Percentiles rank a stretch among this genome's conserved stretches.
phyloP scores from a whole-genome alignment of 75 land plant genomes.

The Chamaecyparis obtusa region DNA sequence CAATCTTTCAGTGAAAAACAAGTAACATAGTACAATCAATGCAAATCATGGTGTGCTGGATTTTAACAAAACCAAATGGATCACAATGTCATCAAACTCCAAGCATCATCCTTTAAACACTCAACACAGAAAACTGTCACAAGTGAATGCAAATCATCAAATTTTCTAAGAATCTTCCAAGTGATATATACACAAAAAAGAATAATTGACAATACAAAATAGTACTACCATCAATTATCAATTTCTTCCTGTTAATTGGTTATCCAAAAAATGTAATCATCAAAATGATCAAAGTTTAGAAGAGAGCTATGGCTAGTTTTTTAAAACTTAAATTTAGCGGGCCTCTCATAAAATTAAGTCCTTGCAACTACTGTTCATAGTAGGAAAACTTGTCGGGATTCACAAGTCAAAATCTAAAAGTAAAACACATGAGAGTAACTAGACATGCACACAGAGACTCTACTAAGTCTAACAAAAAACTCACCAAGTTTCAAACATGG shows the following conservation, averaged over 20 bases:
- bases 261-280: no score
- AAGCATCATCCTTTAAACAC: background rate
- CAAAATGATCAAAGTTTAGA: no score
- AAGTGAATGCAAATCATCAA: conserved; percentile 2
- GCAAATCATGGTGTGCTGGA: background rate
- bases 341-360: no score
- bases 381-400: no score
- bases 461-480: no score
- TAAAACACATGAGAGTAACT: no score
- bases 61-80: background rate
- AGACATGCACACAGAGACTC: no score
- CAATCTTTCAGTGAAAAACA: background rate
- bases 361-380: no score
- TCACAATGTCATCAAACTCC: background rate
- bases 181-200: background rate
- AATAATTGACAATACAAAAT: background rate
- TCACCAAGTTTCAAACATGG: no score
- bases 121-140: background rate
- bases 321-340: no score
- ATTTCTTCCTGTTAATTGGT: background rate
- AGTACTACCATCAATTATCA: background rate
- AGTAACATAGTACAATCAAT: background rate
- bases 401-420: no score
- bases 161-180: background rate
- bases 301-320: no score